These are phyloP conservation scores for Myxozyma lipomycoides DNA, from an alignment of 805 yeast genomes.

Conservation along the genomic window DNA sequence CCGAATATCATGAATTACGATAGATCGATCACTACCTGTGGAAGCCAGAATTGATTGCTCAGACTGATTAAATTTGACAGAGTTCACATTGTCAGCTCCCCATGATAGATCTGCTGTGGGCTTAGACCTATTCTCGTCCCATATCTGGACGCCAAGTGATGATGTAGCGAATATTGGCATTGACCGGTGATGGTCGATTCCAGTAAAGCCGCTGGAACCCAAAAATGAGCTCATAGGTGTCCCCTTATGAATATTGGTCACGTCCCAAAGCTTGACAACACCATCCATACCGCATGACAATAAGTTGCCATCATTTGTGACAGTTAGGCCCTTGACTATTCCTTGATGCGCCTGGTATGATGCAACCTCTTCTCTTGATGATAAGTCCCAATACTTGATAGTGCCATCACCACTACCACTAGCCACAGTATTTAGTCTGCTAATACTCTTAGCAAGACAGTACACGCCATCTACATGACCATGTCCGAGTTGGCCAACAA, in stretches of 20 bases:
- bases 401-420: conserved; percentile 95
- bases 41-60: conserved; percentile 87
- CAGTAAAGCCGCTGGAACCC: conserved; percentile 79
- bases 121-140: conserved; percentile 81
- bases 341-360: conserved; percentile 88
- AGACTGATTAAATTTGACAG: conserved; percentile 82
- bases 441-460: conserved; percentile 72
- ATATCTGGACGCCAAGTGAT: conserved; percentile 82
- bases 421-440: conserved; percentile 68
- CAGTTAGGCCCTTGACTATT: conserved; percentile 77
- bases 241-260: conserved; percentile 37
- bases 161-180: conserved; percentile 83
- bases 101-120: conserved; percentile 77
- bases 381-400: conserved; percentile 88
- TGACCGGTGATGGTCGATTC: conserved; percentile 78
- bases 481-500: conserved; percentile 86
- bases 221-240: conserved; percentile 75
- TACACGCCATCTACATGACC: conserved; percentile 97
- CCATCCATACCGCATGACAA: conserved; percentile 89
- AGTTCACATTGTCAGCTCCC: conserved; percentile 90
- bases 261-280: conserved; percentile 85
- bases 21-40: conserved; percentile 84
- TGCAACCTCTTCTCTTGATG: conserved; percentile 67
- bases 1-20: conserved; percentile 85
- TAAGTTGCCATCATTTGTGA: conserved; percentile 60